Conservation (phyloP, 306 rosid species). For the Sesbania bispinosa region DNA sequence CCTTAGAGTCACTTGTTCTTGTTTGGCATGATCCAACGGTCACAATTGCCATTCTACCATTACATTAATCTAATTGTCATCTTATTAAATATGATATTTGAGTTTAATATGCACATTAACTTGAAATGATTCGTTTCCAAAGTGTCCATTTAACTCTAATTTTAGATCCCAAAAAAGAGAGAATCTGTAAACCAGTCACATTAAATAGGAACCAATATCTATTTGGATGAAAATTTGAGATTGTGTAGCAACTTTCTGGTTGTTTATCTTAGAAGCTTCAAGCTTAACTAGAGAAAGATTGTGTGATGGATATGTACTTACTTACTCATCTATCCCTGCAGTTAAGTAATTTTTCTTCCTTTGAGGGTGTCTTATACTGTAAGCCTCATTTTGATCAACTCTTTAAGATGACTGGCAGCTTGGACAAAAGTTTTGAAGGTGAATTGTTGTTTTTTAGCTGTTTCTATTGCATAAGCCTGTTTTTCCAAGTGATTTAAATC, state of each 20-base stretch:
- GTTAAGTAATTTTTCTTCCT: conserved; percentile 82
- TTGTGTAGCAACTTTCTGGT: background rate
- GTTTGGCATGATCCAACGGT: background rate
- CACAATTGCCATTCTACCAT: background rate
- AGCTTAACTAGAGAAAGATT: background rate
- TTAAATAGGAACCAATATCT: no score
- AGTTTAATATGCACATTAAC: background rate
- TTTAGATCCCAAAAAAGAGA: no score
- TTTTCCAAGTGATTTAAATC: no score
- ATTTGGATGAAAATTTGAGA: background rate
- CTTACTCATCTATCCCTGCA: conserved; percentile 36
- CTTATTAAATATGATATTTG: no score
- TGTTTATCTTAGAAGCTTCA: no score
- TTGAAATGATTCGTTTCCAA: background rate
- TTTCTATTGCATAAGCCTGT: background rate
- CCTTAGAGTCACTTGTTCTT: background rate
- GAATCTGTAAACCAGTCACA: no score
- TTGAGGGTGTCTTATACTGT: conserved; percentile 85
- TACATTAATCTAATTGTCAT: no score
- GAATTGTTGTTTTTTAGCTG: background rate
- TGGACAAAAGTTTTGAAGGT: conserved; percentile 97
- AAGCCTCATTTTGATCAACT: conserved; percentile 97
- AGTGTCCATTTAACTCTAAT: no score
- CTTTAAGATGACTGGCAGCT: conserved; percentile 89
- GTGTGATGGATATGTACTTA: background rate